Percentiles rank a stretch among this genome's conserved stretches.
Evolutionary conservation across 305 asterid species (phyloP).

Genomic region (Ilex paraguariensis): DNA sequence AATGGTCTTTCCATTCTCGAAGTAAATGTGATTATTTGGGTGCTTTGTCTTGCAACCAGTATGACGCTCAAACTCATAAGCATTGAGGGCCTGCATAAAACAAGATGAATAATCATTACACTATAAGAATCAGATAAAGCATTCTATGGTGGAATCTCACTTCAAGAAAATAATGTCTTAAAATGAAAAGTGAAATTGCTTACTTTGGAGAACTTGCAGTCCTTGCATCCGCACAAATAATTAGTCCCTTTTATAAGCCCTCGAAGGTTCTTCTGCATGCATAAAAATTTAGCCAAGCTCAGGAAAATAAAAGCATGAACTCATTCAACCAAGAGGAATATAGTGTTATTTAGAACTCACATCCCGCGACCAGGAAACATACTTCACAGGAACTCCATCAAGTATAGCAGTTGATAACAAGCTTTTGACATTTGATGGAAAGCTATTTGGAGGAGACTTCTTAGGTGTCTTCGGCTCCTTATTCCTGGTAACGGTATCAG

Average conservation of each 20-base stretch:
- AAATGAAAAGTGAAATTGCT: background rate
- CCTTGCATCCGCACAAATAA: conserved; percentile 65
- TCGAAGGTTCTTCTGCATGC: conserved; percentile 54
- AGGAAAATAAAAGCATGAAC: conserved; percentile 1
- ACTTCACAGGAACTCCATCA: conserved; percentile 83
- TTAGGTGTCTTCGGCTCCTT: conserved; percentile 42
- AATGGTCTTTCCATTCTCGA: conserved; percentile 35
- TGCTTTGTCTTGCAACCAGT: too few species aligned
- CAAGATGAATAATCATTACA: too few species aligned
- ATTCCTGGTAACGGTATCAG: conserved; percentile 21
- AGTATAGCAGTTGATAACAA: conserved; percentile 72
- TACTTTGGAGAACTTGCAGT: conserved; percentile 66
- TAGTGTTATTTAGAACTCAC: conserved; percentile 26
- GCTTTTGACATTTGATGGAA: conserved; percentile 72
- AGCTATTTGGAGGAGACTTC: conserved; percentile 43
- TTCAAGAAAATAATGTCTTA: background rate
- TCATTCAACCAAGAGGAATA: background rate
- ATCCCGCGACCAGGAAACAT: conserved; percentile 83
- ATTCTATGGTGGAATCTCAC: background rate
- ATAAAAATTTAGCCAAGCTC: conserved; percentile 9
- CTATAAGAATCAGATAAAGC: background rate
- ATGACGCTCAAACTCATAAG: too few species aligned
- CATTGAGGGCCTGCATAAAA: too few species aligned
- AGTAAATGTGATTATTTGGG: too few species aligned
- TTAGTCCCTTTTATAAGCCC: conserved; percentile 68